Base-by-base conservation (phyloP, 805 yeast genomes). In the Novakomyces olei region DNA sequence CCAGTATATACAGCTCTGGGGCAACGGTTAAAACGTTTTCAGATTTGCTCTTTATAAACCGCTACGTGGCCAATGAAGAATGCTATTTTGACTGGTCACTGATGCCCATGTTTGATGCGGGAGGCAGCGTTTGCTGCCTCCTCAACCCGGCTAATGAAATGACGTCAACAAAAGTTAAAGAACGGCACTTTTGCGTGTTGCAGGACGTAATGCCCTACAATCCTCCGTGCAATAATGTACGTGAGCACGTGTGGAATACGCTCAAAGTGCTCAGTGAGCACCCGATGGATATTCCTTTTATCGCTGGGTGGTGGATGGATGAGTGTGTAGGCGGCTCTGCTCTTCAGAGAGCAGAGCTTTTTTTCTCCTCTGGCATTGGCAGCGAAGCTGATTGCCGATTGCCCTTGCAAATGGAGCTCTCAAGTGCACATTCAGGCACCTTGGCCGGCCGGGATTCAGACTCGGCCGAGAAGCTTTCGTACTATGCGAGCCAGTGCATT, bases 111-210 rank as follows among this genome's bases (percentile, higher is more conserved):
- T 22, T 40, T 7, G 47, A 44, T 16, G 32, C 40, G n/a, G 45
- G 47, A 15, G 46, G 50, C 9, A 40, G 45, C 9, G 39, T 46
- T 2, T 46, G 44, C 30, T 42, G 45, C 18, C 30, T 39, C 14
- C 37, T 43, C 23, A 39, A 34, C 10, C 32, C 43, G 2, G 42
- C 49, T 7, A 19, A 31, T 10, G 37, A 37, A 24, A 45, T 44
- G 16, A 52, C 57, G 46, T 41, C 41, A 19, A 44, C 41, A n/a
- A 33, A 47, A 18, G 31, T 40, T 23, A 28, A 35, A 27, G 42
- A 35, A 18, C 42, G 42, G 5, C 33, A 41, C 14, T 35, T 38
- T 28, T 37, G 20, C 14, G 37, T 32, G 9, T 30, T 39, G 10
- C 29, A 32, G 26, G 42, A 39, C 14, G 19, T 39, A 9, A 36